Percentiles rank a stretch among this genome's conserved stretches.
phyloP scores from a whole-genome alignment of 1,139 yeast species.

The Geotrichum aggregatum region DNA sequence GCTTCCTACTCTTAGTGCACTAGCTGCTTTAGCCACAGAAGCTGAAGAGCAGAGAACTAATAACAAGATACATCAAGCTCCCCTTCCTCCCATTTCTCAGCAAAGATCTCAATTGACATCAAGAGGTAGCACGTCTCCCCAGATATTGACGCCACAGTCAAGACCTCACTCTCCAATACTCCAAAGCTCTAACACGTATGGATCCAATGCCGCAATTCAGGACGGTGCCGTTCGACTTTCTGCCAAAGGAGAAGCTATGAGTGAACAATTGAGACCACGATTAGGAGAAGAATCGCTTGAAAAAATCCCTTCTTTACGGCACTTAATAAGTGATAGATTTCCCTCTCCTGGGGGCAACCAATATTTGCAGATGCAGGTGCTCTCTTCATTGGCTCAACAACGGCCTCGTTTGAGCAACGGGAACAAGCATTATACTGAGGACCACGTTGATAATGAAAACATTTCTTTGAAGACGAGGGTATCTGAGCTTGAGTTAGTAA shows the following conservation, averaged over 20 bases:
- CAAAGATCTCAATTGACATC: neutral
- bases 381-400: constrained; percentile 4
- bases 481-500: constrained; percentile 74
- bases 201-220: neutral
- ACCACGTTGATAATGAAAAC: neutral
- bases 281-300: constrained; percentile 35
- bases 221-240: constrained; percentile 10
- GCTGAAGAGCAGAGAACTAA: constrained; percentile 9
- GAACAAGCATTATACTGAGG: neutral
- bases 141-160: constrained; percentile 33
- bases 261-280: constrained; percentile 37
- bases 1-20: constrained; percentile 19
- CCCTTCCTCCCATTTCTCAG: constrained; percentile 20
- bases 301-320: constrained; percentile 34
- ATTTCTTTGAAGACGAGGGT: constrained; percentile 12
- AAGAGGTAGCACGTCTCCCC: constrained; percentile 19
- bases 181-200: neutral
- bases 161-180: constrained; percentile 26
- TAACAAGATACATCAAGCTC: neutral
- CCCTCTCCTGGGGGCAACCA: constrained; percentile 3
- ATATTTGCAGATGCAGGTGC: neutral
- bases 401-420: neutral
- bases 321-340: neutral
- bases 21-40: constrained; percentile 21
- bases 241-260: constrained; percentile 29